Conservation (phyloP, 345 rosid genomes). For the Gossypium mustelinum region DNA sequence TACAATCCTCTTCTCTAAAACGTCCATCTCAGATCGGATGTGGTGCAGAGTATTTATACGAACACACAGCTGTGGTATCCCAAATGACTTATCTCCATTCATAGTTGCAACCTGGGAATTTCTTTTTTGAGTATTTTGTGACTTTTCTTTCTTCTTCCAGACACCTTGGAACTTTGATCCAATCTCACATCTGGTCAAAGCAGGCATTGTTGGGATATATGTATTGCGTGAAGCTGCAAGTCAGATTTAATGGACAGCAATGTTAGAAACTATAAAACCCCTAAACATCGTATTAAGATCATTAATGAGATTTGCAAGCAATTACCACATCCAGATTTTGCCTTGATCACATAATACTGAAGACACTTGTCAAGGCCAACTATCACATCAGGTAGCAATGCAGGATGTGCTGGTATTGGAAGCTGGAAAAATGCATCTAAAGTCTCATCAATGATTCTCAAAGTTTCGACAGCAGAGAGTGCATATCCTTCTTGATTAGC, state of each 20-base stretch:
- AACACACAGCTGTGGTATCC: constrained; percentile 66
- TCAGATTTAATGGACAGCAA: constrained; percentile 12
- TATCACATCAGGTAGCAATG: constrained; percentile 78
- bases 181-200: constrained; percentile 70
- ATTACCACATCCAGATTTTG: constrained; percentile 92
- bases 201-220: constrained; percentile 86
- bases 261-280: constrained; percentile 1
- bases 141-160: constrained; percentile 92
- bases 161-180: constrained; percentile 85
- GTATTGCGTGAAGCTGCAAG: constrained; percentile 63
- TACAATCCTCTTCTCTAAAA: constrained; percentile 70
- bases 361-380: constrained; percentile 83
- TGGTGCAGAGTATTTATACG: constrained; percentile 79
- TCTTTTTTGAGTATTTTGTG: constrained; percentile 55
- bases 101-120: constrained; percentile 63
- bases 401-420: constrained; percentile 86
- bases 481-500: constrained; percentile 60
- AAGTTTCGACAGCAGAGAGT: constrained; percentile 73
- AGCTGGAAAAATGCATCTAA: constrained; percentile 87
- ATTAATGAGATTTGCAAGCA: not conserved
- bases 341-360: constrained; percentile 75
- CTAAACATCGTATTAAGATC: constrained; percentile 6
- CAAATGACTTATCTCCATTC: constrained; percentile 63
- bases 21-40: constrained; percentile 67
- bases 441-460: constrained; percentile 80